Evolutionary conservation across 1,284 basidiomycete species (phyloP), one percentile per base, ranked within the genome.

Genomic region (Melampsora occidentalis): DNA sequence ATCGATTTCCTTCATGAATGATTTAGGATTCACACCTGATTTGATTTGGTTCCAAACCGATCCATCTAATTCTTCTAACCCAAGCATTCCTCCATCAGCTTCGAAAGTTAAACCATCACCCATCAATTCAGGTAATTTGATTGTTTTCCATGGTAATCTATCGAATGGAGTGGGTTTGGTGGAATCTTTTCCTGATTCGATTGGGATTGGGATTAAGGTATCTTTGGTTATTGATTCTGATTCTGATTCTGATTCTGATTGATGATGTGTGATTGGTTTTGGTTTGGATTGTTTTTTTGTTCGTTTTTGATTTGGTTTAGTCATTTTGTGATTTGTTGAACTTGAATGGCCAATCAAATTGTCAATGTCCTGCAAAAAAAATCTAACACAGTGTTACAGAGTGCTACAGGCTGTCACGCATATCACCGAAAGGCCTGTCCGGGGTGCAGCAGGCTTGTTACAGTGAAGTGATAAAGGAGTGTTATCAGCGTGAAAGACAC

Each of bases 141-240:
- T 57, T n/a, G 49, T 64, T 61, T 70, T 65, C 75, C 75, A 77
- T 2, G 75, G 75, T 22, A 77, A 51, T 69, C 69, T 62, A 35
- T 77, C 75, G n/a, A 77, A 77, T 18, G 33, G 25, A 28, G 75
- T 77, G n/a, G 75, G 75, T 25, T 77, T 77, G 5, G 75, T 77
- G 28, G 75, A 77, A 49, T 77, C 75, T 5, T 48, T 28, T 9
- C 75, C 68, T 10, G 51, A 39, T 22, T 42, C 61, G 18, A 77
- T 42, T 10, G 75, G 62, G 18, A 59, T 22, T 31, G 57, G 22
- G 2, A 16, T 22, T 2, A 59, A 31, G 5, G 25, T 14, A 25
- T 59, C 57, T 22, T 59, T 22, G 0, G 20, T 16, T 2, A 59
- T 59, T 31, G 57, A 39, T 39, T 2, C 2, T 2, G 35, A 18